Evolutionary conservation across 805 yeast genomes (phyloP), one percentile per base, ranked within the genome.

Genomic region (Jamesozyma hellenica): DNA sequence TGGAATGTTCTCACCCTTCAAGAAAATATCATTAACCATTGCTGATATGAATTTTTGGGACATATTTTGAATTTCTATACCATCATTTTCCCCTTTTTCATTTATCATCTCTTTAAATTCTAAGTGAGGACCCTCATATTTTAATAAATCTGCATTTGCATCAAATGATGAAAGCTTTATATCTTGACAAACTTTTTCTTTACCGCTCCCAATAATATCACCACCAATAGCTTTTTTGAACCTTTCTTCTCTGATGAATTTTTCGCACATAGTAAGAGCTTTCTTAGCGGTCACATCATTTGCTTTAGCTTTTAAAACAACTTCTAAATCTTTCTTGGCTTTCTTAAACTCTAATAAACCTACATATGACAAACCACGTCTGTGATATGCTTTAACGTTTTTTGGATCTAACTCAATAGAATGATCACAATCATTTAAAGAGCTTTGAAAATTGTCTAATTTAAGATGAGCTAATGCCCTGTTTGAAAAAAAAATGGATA

Each of bases 381-480:
- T 72, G 56, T 85, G 92, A 57, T 84, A 82, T 0, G 86, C 87
- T 60, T 90, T 90, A 28, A 78, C 63, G 53, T 84, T 82, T 15
- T 64, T 55, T 1, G 78, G 71, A 55, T 90, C 86, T 9, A 79
- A 52, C 35, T 69, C 72, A 33, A 92, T 69, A 1, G 96, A 84
- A 33, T 65, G 63, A 27, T 78, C 73, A 50, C 94, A 79, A 58
- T 88, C 96, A n/a, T 60, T 66, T 2, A 88, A 72, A 1, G 96
- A 94, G 39, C 75, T 68, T 3, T 96, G 97, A 58, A 81, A 88
- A 51, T 79, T 80, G 58, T 90, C 98, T 41, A 79, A 60, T 52
- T 86, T 84, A 54, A 90, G 76, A 49, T 87, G 80, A 1, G 86
- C 95, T 57, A 86, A 87, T 0, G 97, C 96, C 47, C 96, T 70